Conservation (phyloP, 2,329 filamentous ascomycete species). For the Acarospora socialis region DNA sequence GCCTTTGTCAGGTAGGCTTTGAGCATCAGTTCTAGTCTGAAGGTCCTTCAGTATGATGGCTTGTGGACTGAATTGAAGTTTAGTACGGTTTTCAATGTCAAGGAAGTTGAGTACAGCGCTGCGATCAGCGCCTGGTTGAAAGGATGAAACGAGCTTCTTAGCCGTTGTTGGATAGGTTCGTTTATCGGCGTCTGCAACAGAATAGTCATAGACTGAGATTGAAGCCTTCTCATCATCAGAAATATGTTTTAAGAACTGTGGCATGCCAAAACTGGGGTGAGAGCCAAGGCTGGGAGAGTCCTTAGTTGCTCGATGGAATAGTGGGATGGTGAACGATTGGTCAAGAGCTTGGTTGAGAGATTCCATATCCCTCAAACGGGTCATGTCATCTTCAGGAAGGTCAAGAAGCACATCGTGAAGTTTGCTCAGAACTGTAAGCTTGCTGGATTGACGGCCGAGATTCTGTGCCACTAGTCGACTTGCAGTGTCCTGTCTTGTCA, state of each 20-base stretch:
- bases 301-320: constrained; percentile 1
- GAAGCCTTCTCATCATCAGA: no score
- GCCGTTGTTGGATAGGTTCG: constrained; percentile 1
- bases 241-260: no score
- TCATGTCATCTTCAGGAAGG: constrained; percentile 2
- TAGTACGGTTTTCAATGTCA: constrained; percentile 3
- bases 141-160: constrained; percentile 4
- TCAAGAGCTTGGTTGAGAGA: constrained; percentile 1
- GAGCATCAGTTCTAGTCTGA: no score
- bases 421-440: no score
- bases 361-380: constrained; percentile 1
- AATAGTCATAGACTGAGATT: constrained; percentile 6
- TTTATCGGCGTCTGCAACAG: constrained; percentile 3
- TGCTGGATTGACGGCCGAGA: no score
- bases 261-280: no score
- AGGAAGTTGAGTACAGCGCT: constrained; percentile 4
- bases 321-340: constrained; percentile 1
- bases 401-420: background rate
- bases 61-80: constrained; percentile 3
- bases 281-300: no score
- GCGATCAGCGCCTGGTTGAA: constrained; percentile 1
- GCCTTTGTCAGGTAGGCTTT: no score
- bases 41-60: constrained; percentile 1
- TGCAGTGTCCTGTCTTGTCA: background rate
- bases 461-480: background rate